Conservation (phyloP, 2,329 filamentous ascomycete genomes). For the Davidsoniella virescens region DNA sequence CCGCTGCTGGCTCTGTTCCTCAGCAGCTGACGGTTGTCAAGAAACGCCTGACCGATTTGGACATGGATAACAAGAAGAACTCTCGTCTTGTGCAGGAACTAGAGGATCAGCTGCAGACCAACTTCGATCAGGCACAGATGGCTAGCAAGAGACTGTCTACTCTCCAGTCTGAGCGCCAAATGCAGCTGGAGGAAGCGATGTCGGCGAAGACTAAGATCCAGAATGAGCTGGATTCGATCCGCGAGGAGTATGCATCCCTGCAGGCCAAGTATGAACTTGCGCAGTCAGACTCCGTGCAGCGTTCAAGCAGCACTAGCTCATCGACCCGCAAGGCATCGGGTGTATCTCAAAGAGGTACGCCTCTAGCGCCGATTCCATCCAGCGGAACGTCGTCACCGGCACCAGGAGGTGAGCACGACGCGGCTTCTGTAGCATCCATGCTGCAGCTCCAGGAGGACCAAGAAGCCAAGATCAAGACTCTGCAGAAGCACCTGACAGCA, state of each 20-base stretch:
- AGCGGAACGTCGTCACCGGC: conserved; percentile 29
- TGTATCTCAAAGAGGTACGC: conserved; percentile 38
- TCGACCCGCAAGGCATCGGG: conserved; percentile 74
- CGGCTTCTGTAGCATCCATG: conserved; percentile 29
- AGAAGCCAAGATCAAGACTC: conserved; percentile 82
- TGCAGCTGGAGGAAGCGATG: conserved; percentile 65
- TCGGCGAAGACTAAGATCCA: conserved; percentile 46
- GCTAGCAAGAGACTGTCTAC: conserved; percentile 75
- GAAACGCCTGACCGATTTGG: conserved; percentile 46
- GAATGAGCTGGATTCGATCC: conserved; percentile 49
- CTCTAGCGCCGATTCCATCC: conserved; percentile 75
- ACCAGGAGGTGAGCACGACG: too few species aligned
- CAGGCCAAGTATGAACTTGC: conserved; percentile 44
- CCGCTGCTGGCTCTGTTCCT: conserved; percentile 29
- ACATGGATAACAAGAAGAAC: conserved; percentile 71
- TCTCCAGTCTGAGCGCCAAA: conserved; percentile 56
- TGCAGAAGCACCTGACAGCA: conserved; percentile 90
- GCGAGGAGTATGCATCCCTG: conserved; percentile 55
- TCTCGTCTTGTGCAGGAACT: conserved; percentile 84
- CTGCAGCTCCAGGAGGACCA: conserved; percentile 84
- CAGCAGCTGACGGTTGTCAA: conserved; percentile 47
- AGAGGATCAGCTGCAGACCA: conserved; percentile 87
- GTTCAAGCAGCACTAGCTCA: conserved; percentile 44
- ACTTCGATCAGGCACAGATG: conserved; percentile 82
- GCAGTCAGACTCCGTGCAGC: conserved; percentile 30